Conservation (phyloP, 257 asterid genomes). For the Salvia miltiorrhiza region DNA sequence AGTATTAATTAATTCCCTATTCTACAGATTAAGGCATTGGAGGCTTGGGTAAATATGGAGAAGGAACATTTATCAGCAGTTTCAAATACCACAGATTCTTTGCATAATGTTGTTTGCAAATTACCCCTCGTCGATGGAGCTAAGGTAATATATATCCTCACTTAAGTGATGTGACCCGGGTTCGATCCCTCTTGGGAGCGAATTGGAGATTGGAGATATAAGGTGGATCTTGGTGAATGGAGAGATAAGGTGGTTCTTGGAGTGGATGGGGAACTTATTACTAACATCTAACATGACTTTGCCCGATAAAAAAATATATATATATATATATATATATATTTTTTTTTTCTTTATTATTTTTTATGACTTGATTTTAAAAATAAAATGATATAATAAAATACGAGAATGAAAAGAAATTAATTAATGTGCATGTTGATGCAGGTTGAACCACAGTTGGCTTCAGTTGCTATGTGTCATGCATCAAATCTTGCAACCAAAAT, state of each 20-base stretch:
- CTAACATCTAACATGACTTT: too few species aligned
- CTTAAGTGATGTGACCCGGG: too few species aligned
- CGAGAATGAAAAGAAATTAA: not conserved
- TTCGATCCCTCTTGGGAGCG: too few species aligned
- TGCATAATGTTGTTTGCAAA: constrained; percentile 60
- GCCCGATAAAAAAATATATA: too few species aligned
- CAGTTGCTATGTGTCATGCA: constrained; percentile 43
- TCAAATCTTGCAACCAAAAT: constrained; percentile 56
- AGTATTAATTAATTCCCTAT: not conserved
- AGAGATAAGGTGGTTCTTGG: too few species aligned
- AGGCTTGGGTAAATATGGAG: constrained; percentile 62
- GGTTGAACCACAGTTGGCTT: constrained; percentile 52
- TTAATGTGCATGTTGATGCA: constrained; percentile 14
- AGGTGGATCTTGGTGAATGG: too few species aligned
- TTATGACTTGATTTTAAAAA: too few species aligned
- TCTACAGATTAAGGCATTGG: constrained; percentile 51
- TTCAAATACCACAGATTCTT: constrained; percentile 45
- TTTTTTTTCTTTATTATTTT: too few species aligned
- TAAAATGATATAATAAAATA: not conserved
- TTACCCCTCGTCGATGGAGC: constrained; percentile 83
- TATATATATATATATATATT: too few species aligned
- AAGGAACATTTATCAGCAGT: constrained; percentile 53
- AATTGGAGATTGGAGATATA: too few species aligned
- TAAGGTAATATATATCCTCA: constrained; percentile 33
- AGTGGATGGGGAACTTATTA: too few species aligned